Conservation (phyloP, 1,139 yeast genomes). For the Blastobotrys ciferrii region DNA sequence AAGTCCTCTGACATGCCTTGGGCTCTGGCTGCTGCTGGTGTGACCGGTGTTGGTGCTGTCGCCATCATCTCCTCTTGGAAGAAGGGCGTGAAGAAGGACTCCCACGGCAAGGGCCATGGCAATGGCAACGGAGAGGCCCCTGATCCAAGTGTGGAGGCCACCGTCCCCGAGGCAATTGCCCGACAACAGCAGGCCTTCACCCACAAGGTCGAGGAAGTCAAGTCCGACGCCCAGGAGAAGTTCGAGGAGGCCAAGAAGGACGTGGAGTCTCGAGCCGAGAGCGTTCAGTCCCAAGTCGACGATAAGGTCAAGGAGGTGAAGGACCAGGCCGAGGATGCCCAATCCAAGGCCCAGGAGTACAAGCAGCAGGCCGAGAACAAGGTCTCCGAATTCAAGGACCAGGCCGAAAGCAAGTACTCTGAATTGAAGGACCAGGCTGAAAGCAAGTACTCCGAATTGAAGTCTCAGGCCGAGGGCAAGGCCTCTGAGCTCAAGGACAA, state of each 20-base stretch:
- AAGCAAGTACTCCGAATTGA: conserved; percentile 6
- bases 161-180: conserved; percentile 8
- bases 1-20: conserved; percentile 7
- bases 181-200: not conserved
- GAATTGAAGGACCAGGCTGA: conserved; percentile 2
- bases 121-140: conserved; percentile 8
- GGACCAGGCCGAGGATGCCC: conserved; percentile 10
- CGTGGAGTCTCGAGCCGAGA: not conserved
- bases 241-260: conserved; percentile 5
- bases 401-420: conserved; percentile 8
- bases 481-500: conserved; percentile 6
- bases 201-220: not conserved
- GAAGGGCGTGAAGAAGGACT: conserved; percentile 4
- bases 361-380: conserved; percentile 7
- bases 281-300: conserved; percentile 3
- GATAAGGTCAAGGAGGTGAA: conserved; percentile 7
- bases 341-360: conserved; percentile 8
- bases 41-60: conserved; percentile 11
- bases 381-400: conserved; percentile 8
- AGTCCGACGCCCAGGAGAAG: not conserved
- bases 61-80: conserved; percentile 10
- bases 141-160: conserved; percentile 10
- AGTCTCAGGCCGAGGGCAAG: conserved; percentile 9
- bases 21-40: conserved; percentile 6
- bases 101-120: conserved; percentile 3